phyloP scores from a whole-genome alignment of 179 eudicot genomes.

The Beta lomatogona region DNA sequence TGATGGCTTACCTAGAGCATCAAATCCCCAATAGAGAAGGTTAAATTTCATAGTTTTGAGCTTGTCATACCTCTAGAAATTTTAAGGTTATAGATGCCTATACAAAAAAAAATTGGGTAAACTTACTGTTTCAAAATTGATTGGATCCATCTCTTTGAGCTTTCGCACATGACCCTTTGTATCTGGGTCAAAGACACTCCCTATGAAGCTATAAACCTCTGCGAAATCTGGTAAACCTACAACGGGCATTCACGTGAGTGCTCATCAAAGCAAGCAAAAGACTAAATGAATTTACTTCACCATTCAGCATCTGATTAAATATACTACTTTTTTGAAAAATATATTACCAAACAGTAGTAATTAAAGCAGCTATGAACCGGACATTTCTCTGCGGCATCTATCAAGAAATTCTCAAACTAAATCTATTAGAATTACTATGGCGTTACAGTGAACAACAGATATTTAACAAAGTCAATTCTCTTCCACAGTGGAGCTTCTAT shows the following conservation, averaged over 20 bases:
- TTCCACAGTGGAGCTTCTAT: background rate
- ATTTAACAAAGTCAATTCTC: background rate
- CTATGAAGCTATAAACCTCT: constrained; percentile 92
- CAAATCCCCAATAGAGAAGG: too few relatives aligned
- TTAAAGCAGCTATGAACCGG: too few relatives aligned
- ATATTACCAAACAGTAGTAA: too few relatives aligned
- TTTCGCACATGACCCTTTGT: constrained; percentile 72
- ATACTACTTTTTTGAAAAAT: too few relatives aligned
- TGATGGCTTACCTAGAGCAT: too few relatives aligned
- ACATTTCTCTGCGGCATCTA: too few relatives aligned
- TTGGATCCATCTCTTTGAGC: constrained; percentile 99
- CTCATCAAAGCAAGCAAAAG: constrained; percentile 7
- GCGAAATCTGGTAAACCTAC: constrained; percentile 91
- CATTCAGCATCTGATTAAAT: background rate
- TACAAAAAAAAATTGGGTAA: background rate
- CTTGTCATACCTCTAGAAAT: background rate
- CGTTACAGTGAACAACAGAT: background rate
- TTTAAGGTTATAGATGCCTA: background rate
- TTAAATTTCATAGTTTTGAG: background rate
- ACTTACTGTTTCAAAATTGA: constrained; percentile 93
- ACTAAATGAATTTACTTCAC: constrained; percentile 4
- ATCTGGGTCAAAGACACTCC: constrained; percentile 91
- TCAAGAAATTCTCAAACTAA: background rate
- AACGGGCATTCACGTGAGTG: constrained; percentile 20
- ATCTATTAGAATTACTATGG: background rate